Evolutionary conservation across 2,329 filamentous ascomycete genomes (phyloP).

Genomic region (Talaromyces funiculosus): DNA sequence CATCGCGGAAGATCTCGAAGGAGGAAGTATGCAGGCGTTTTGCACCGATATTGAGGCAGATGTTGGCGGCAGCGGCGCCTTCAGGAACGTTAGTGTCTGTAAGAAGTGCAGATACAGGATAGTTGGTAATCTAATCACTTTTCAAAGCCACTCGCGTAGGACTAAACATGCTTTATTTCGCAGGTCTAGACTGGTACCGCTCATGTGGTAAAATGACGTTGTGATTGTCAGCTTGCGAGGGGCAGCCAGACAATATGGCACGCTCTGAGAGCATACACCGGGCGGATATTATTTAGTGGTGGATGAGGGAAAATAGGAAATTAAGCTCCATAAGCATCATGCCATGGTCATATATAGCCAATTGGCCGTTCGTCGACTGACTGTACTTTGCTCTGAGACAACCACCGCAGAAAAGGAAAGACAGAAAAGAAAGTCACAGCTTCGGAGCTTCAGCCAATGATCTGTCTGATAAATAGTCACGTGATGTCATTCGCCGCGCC

Average conservation of each 20-base stretch:
- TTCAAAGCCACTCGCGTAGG: background rate
- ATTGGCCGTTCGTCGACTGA: background rate
- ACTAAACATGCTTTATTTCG: background rate
- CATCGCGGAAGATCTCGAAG: slow-evolving; percentile 63
- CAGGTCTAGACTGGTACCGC: background rate
- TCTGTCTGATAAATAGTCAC: background rate
- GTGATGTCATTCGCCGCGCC: background rate
- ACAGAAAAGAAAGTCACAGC: background rate
- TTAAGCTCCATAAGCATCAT: background rate
- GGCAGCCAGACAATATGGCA: background rate
- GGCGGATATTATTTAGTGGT: background rate
- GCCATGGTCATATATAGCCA: slow-evolving; percentile 2
- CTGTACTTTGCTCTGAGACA: background rate
- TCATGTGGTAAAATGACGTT: background rate
- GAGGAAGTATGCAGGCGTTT: slow-evolving; percentile 18
- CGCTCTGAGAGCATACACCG: background rate
- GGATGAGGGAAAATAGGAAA: no score
- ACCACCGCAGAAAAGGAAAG: background rate
- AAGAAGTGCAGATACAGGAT: slow-evolving; percentile 2
- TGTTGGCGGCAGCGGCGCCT: background rate
- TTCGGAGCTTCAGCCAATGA: slow-evolving; percentile 6
- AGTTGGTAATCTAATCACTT: background rate
- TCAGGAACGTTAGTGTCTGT: background rate
- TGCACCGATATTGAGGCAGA: background rate
- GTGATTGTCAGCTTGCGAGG: background rate